Percentiles rank a stretch among this genome's conserved stretches.
Conservation (phyloP, 768 basidiomycete species). For the Megacollybia marginata region DNA sequence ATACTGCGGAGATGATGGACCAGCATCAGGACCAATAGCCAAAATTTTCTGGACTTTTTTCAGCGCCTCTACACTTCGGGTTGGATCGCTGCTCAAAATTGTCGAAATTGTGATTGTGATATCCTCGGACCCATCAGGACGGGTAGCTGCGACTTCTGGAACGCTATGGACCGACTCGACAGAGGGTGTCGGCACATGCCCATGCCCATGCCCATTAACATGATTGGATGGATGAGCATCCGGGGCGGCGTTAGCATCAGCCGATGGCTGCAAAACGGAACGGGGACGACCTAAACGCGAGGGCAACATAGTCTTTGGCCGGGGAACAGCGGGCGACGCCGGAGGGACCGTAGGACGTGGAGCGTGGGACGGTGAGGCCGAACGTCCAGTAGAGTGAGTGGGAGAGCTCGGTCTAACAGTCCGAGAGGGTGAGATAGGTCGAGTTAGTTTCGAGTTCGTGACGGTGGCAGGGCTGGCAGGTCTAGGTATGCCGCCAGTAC, state of each 20-base stretch:
- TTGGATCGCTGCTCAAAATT: constrained; percentile 81
- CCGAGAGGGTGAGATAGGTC: constrained; percentile 33
- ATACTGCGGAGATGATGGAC: constrained; percentile 61
- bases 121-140: constrained; percentile 37
- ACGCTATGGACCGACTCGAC: constrained; percentile 11
- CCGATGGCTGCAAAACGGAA: constrained; percentile 28
- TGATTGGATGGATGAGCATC: constrained; percentile 10
- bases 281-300: constrained; percentile 69
- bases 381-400: constrained; percentile 29
- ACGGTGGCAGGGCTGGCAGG: constrained; percentile 39
- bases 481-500: constrained; percentile 36
- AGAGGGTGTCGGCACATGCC: constrained; percentile 10
- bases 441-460: constrained; percentile 30
- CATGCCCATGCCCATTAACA: not conserved
- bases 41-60: constrained; percentile 90
- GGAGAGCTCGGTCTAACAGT: constrained; percentile 28
- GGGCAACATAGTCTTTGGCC: constrained; percentile 65
- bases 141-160: constrained; percentile 2
- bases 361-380: constrained; percentile 38
- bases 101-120: constrained; percentile 82
- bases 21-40: constrained; percentile 65
- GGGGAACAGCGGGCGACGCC: constrained; percentile 28
- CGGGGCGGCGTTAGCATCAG: constrained; percentile 6
- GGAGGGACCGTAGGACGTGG: constrained; percentile 22
- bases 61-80: constrained; percentile 84